phyloP scores from a whole-genome alignment of 352 stramenopile species.

The Phytophthora cajani region DNA sequence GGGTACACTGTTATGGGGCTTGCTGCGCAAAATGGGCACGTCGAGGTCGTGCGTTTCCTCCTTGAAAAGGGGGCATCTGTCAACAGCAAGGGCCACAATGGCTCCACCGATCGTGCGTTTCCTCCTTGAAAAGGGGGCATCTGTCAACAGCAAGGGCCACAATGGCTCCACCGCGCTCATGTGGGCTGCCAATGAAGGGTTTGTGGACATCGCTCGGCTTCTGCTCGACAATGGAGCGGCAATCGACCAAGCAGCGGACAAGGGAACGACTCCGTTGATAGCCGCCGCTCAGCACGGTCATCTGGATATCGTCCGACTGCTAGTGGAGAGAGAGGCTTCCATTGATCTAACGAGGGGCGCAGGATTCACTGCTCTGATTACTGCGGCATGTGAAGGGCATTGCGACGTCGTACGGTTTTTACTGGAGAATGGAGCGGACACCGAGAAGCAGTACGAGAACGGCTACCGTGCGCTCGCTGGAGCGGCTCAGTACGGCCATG shows the following conservation, averaged over 20 bases:
- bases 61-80: background rate
- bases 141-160: no score
- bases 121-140: background rate
- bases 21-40: no score
- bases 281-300: background rate
- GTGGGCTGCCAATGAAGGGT: background rate
- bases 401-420: background rate
- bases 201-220: background rate
- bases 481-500: conserved; percentile 7
- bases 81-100: background rate
- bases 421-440: background rate
- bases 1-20: background rate
- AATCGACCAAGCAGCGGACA: background rate
- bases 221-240: conserved; percentile 2
- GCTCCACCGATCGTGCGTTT: background rate
- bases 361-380: conserved; percentile 3
- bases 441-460: background rate
- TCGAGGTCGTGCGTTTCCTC: background rate
- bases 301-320: background rate
- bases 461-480: conserved; percentile 5
- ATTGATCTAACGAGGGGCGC: background rate
- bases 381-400: conserved; percentile 3
- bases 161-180: conserved; percentile 1
- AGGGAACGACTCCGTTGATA: conserved; percentile 2
- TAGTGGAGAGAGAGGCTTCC: background rate